These are phyloP conservation scores for Bimuria novae-zelandiae DNA, from an alignment of 2,329 filamentous ascomycete species.

Conservation along the genomic window DNA sequence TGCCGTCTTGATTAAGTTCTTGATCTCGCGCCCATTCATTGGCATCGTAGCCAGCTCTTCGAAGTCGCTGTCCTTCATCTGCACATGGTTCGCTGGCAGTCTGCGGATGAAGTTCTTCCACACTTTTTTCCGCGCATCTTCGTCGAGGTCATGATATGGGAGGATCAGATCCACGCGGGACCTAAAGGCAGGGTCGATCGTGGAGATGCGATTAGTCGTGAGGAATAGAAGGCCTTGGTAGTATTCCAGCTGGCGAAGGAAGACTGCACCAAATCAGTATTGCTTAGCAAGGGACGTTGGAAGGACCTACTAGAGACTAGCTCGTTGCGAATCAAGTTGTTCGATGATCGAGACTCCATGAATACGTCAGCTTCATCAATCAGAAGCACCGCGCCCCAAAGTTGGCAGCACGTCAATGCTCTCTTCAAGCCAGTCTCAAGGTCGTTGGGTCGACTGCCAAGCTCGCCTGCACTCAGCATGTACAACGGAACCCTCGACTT, in stretches of 20 bases:
- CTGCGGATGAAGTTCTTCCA: conserved; percentile 11
- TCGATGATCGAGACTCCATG: conserved; percentile 50
- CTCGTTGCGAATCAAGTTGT: conserved; percentile 15
- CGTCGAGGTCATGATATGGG: conserved; percentile 5
- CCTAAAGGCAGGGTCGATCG: conserved; percentile 24
- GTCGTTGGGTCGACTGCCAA: neutral
- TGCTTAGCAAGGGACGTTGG: no score
- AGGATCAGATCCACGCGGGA: conserved; percentile 20
- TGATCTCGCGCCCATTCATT: conserved; percentile 4
- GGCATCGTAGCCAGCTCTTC: neutral
- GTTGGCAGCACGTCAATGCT: neutral
- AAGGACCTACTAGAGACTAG: no score
- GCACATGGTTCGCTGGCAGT: neutral
- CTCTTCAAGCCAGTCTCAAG: conserved; percentile 1
- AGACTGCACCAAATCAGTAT: no score
- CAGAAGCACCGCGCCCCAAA: conserved; percentile 51
- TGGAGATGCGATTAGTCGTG: conserved; percentile 25
- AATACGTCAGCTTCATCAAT: conserved; percentile 30
- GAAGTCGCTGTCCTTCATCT: neutral
- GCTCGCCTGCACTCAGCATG: conserved; percentile 6
- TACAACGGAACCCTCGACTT: conserved; percentile 2
- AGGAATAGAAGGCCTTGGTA: conserved; percentile 28
- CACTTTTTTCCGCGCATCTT: conserved; percentile 6
- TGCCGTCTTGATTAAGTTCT: conserved; percentile 5
- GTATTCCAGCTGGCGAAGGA: conserved; percentile 26